Evolutionary conservation across 441 rosid species (phyloP), one percentile per base, ranked within the genome.

Genomic region (Corymbia citriodora): DNA sequence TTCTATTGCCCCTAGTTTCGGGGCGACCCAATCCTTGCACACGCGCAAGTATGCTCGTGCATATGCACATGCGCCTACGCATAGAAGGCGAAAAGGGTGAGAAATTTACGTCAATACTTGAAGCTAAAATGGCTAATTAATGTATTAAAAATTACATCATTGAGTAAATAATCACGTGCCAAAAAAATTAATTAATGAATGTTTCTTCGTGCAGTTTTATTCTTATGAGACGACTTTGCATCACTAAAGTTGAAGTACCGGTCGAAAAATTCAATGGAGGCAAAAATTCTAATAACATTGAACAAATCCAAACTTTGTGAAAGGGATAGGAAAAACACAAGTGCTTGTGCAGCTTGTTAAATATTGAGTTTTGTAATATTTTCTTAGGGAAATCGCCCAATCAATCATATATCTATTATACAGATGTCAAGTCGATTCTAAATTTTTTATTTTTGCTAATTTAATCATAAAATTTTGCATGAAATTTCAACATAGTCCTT

Each of bases 381-480:
- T 63, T 29, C 29, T 0, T 0, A 0, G 70, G 31, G 33, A 13
- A 29, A 63, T 63, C 29, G 9, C 29, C 33, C 15, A 63, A 29
- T 29, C 5, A 63, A 9, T 29, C 7, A 29, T 29, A 63, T 29
- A 29, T 1, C 0, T 63, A 63, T 63, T 29, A 1, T 29, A 63
- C 0, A 0, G 0, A 63, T 29, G 29, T 14, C 0, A 63, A 63
- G 29, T 63, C 33, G 14, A 29, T 63, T 0, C 0, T 7, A 63
- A 63, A 63, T 63, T 14, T 63, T 14, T 63, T 1, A 29, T 29
- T 63, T 29, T 29, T 63, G 2, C 7, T 1, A 7, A 63, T 63
- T 63, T 29, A 63, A 9, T 63, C 9, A 14, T 29, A 63, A 63
- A 63, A 13, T 4, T 29, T 63, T 63, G 2, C 0, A 7, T 5